Percentiles rank a stretch among this genome's conserved stretches.
Conservation (phyloP, 495 filamentous ascomycete species). For the Aspergillus kassunensis region DNA sequence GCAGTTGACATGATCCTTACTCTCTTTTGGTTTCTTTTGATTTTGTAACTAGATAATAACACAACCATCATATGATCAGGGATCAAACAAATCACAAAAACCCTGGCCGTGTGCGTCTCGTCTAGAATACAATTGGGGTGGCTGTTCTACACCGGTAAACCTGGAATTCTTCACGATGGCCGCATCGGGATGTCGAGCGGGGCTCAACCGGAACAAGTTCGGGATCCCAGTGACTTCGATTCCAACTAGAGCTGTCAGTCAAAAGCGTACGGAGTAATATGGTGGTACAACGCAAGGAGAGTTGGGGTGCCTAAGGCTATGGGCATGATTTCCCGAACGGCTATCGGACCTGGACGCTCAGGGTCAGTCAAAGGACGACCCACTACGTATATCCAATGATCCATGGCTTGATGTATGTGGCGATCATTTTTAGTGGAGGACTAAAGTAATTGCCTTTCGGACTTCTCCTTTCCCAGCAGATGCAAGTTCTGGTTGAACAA, state of each 20-base stretch:
- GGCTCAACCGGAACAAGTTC: not conserved
- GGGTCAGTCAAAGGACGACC: not conserved
- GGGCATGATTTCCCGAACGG: not conserved
- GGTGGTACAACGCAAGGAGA: slow-evolving; percentile 13
- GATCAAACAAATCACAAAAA: too few species aligned
- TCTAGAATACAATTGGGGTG: not conserved
- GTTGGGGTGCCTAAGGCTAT: slow-evolving; percentile 10
- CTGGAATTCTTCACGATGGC: not conserved
- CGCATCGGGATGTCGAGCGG: slow-evolving; percentile 4
- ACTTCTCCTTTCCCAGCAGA: too few species aligned
- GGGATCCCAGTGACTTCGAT: not conserved
- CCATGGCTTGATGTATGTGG: not conserved
- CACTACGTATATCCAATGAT: too few species aligned
- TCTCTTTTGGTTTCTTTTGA: not conserved
- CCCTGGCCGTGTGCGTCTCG: slow-evolving; percentile 7
- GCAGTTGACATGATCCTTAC: too few species aligned
- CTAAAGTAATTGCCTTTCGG: not conserved
- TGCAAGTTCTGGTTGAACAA: too few species aligned
- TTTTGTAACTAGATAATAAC: not conserved
- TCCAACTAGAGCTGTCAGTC: not conserved
- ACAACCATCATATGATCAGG: too few species aligned
- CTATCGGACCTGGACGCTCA: slow-evolving; percentile 5
- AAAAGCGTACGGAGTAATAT: not conserved
- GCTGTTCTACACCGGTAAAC: slow-evolving; percentile 1
- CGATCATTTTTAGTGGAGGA: not conserved